These are phyloP conservation scores for Kalmusia sp. DNA, from an alignment of 2,329 filamentous ascomycete species.

Conservation along the genomic window DNA sequence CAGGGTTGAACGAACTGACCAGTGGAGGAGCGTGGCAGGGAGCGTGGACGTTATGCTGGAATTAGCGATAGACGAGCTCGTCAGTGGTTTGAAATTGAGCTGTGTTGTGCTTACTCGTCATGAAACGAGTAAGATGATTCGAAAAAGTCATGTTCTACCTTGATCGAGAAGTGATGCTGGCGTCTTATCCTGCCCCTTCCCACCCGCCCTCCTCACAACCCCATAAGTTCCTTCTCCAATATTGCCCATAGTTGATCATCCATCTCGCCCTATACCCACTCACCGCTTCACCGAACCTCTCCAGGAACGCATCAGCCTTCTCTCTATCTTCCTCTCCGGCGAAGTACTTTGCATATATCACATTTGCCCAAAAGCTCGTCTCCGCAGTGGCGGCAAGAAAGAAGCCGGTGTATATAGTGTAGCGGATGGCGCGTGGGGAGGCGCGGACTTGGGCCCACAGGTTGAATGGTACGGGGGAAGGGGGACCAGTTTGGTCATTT, in stretches of 20 bases:
- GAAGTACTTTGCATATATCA: constrained; percentile 37
- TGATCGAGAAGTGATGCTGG: too few relatives aligned
- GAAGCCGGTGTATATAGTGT: constrained; percentile 33
- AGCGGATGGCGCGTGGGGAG: constrained; percentile 23
- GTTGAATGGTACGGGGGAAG: constrained; percentile 20
- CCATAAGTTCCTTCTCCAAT: constrained; percentile 27
- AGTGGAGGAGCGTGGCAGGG: constrained; percentile 63
- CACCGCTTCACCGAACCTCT: constrained; percentile 10
- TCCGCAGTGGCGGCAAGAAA: constrained; percentile 30
- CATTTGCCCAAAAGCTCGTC: constrained; percentile 36
- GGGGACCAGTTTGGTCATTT: background rate
- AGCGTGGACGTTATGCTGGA: constrained; percentile 67
- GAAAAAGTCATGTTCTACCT: too few relatives aligned
- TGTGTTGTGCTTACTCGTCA: too few relatives aligned
- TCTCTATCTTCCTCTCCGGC: constrained; percentile 20
- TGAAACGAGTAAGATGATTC: too few relatives aligned
- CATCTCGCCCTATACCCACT: constrained; percentile 21
- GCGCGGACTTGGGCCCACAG: constrained; percentile 24
- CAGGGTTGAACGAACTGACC: constrained; percentile 58
- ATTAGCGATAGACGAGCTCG: too few relatives aligned
- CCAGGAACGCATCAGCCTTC: constrained; percentile 21
- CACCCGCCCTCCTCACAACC: constrained; percentile 18
- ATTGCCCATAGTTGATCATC: constrained; percentile 28
- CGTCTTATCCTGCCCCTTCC: too few relatives aligned
- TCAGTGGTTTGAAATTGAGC: too few relatives aligned